phyloP scores from a whole-genome alignment of 2,329 filamentous ascomycete species.

The Colletotrichum viniferum region DNA sequence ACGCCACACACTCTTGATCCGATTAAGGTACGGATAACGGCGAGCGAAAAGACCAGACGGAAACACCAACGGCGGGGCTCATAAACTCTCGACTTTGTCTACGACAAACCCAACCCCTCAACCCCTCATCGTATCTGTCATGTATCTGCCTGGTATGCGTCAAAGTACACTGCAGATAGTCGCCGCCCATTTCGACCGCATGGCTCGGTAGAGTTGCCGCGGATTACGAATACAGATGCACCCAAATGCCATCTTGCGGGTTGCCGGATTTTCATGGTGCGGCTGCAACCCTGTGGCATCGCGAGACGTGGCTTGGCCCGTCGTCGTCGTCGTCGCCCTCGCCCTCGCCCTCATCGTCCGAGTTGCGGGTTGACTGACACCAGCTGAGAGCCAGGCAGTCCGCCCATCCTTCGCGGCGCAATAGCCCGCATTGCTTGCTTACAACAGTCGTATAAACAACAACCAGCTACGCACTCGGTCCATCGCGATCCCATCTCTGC shows the following conservation, averaged over 20 bases:
- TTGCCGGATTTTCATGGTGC: background rate
- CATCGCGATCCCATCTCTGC: background rate
- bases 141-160: background rate
- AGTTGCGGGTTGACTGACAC: background rate
- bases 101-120: background rate
- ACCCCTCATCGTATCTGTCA: background rate
- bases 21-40: background rate
- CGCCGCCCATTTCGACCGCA: background rate
- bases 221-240: background rate
- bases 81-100: background rate
- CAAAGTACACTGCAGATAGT: background rate
- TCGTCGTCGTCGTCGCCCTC: background rate
- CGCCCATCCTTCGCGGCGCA: background rate
- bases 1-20: background rate
- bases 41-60: conserved; percentile 16
- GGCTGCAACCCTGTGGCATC: background rate
- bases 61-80: conserved; percentile 10
- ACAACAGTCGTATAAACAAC: background rate
- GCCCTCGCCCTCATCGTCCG: background rate
- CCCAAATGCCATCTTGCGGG: background rate
- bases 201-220: conserved; percentile 1
- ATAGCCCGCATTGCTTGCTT: background rate
- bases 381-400: background rate
- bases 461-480: background rate
- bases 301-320: background rate